Conservation (phyloP, 768 basidiomycete genomes). For the Tulasnella calospora region DNA sequence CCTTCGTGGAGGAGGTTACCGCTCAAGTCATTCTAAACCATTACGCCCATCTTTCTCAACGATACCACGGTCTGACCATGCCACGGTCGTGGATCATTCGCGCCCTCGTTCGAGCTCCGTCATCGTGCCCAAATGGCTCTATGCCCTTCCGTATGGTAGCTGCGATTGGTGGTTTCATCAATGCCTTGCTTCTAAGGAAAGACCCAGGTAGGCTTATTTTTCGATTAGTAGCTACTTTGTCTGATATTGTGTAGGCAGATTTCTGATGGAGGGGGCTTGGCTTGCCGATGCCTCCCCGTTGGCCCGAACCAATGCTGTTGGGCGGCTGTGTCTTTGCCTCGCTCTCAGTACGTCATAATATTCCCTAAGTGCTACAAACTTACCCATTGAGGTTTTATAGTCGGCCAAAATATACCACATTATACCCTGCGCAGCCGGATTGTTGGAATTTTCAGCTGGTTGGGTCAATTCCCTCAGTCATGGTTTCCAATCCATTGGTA, state of each 20-base stretch:
- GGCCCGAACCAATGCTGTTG: not conserved
- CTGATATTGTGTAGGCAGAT: not conserved
- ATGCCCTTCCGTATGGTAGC: not conserved
- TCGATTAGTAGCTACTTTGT: no score
- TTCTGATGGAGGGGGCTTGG: not conserved
- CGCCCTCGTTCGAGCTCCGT: not conserved
- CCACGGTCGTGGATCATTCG: constrained; percentile 15
- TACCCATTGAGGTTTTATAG: no score
- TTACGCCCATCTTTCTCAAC: not conserved
- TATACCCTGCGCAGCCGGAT: no score
- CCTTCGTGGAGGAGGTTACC: constrained; percentile 5
- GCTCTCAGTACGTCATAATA: not conserved
- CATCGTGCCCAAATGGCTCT: not conserved
- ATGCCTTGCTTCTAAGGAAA: not conserved
- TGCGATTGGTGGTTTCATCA: not conserved
- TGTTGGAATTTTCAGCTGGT: no score
- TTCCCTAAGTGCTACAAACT: not conserved
- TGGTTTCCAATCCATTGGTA: no score
- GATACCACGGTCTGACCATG: not conserved
- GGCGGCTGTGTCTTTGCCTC: not conserved
- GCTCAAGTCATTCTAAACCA: not conserved
- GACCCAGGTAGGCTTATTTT: not conserved
- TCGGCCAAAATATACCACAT: no score
- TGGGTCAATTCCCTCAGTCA: no score
- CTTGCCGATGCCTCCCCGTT: not conserved